These are phyloP conservation scores for Colletotrichum ledebouriae DNA, from an alignment of 2,329 filamentous ascomycete genomes.

Conservation along the genomic window DNA sequence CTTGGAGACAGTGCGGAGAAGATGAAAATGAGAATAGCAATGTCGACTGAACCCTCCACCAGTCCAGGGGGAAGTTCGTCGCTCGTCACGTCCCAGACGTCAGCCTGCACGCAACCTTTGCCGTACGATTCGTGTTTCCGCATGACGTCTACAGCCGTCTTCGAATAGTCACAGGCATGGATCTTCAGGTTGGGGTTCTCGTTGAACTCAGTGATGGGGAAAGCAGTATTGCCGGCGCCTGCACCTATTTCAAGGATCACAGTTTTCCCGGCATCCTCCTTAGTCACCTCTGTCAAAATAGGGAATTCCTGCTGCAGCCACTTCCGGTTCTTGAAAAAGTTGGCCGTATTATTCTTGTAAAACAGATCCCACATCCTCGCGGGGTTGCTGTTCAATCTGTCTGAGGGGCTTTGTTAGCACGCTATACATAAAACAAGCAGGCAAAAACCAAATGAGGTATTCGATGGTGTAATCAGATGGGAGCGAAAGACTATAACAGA, in stretches of 20 bases:
- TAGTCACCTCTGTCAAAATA: constrained; percentile 81
- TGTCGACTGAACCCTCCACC: constrained; percentile 83
- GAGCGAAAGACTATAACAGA: constrained; percentile 77
- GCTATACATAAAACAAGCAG: constrained; percentile 36
- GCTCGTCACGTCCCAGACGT: constrained; percentile 92
- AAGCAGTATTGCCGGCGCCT: constrained; percentile 96
- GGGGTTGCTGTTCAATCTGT: constrained; percentile 88
- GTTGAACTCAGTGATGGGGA: constrained; percentile 88
- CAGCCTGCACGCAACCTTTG: constrained; percentile 79
- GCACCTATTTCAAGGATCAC: constrained; percentile 92
- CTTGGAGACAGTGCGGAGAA: constrained; percentile 90
- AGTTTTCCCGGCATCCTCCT: constrained; percentile 75
- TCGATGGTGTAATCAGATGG: constrained; percentile 70
- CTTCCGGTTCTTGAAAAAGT: constrained; percentile 99
- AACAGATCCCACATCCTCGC: constrained; percentile 99
- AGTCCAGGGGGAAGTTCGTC: constrained; percentile 82
- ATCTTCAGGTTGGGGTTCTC: constrained; percentile 85
- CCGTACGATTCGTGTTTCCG: constrained; percentile 83
- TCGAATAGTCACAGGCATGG: constrained; percentile 96
- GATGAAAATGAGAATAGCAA: constrained; percentile 96
- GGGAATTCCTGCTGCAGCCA: constrained; percentile 98
- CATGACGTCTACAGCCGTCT: constrained; percentile 95
- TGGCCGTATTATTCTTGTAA: constrained; percentile 96
- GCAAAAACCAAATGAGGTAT: constrained; percentile 22
- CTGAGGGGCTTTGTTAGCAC: constrained; percentile 62